Conservation (phyloP, 345 rosid genomes). For the Populus ilicifolia region DNA sequence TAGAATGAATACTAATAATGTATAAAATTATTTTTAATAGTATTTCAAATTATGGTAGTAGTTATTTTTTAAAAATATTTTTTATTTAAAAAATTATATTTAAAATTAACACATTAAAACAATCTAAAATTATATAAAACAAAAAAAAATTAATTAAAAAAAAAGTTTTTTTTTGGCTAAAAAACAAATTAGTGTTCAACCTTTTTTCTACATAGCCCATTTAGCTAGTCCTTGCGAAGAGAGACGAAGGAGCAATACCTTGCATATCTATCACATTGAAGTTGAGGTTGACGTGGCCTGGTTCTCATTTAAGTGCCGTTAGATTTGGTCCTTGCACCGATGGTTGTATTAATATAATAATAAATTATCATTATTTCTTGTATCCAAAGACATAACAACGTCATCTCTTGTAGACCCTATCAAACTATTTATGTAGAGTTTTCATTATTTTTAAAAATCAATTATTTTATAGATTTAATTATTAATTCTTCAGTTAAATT, state of each 20-base stretch:
- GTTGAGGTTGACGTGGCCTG: neutral
- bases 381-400: neutral
- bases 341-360: neutral
- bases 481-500: neutral
- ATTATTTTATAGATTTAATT: neutral
- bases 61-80: no score
- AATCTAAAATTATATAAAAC: no score
- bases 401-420: neutral
- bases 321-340: neutral
- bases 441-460: neutral
- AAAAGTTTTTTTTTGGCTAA: no score
- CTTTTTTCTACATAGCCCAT: neutral
- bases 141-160: no score
- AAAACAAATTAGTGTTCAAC: neutral
- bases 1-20: no score
- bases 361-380: no score
- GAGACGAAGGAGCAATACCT: neutral
- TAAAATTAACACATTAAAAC: no score
- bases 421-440: neutral
- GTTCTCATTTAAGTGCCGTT: neutral
- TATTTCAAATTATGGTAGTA: fast-evolving
- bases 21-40: no score
- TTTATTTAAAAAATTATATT: no score
- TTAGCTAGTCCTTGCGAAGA: neutral
- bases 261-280: neutral